phyloP scores from a whole-genome alignment of 305 asterid species.

The Fraxinus velutina region DNA sequence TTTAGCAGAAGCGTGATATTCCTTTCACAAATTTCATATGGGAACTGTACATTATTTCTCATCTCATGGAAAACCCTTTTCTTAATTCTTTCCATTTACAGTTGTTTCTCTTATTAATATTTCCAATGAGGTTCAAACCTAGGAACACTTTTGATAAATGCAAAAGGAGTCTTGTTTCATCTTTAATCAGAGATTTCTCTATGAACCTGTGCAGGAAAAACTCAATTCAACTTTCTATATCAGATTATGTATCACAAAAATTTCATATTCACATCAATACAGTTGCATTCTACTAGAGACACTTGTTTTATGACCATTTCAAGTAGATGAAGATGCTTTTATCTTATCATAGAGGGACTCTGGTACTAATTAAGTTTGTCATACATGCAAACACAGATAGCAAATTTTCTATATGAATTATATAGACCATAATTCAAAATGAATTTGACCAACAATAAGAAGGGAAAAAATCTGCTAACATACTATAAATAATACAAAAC shows the following conservation, averaged over 20 bases:
- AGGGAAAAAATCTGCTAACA: not conserved
- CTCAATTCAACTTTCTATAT: no score
- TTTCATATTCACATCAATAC: not conserved
- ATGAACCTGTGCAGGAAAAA: not conserved
- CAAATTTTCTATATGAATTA: not conserved
- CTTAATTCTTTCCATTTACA: not conserved
- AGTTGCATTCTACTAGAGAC: not conserved
- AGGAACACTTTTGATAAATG: not conserved
- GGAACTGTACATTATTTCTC: not conserved
- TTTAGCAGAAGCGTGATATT: not conserved
- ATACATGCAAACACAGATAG: not conserved
- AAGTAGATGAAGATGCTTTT: not conserved
- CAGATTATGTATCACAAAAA: not conserved
- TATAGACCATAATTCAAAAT: not conserved
- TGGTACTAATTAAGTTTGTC: not conserved
- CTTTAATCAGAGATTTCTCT: not conserved
- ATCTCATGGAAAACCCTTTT: not conserved
- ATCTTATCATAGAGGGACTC: not conserved
- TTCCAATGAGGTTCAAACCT: not conserved
- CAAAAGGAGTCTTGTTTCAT: not conserved
- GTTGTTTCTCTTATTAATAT: not conserved
- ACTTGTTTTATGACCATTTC: not conserved
- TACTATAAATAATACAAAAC: not conserved
- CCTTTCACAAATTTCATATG: not conserved
- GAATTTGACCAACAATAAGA: not conserved